These are phyloP conservation scores for Selaginella tamariscina DNA, from an alignment of 75 land plant genomes.

Conservation along the genomic window DNA sequence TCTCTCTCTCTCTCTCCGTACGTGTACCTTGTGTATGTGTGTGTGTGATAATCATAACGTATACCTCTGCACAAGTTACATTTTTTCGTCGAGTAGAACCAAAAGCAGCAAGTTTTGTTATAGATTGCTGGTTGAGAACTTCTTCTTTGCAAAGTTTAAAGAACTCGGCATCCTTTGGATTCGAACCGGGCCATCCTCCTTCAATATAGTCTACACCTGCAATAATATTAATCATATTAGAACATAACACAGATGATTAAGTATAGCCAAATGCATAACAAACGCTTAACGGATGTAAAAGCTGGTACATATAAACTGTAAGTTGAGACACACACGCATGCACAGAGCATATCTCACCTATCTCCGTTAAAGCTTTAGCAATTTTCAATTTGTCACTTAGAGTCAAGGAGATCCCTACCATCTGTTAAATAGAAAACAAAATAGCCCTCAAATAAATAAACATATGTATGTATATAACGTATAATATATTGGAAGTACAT, in stretches of 20 bases:
- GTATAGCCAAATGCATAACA: constrained; percentile 3
- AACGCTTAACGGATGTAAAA: neutral
- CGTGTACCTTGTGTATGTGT: too few relatives aligned
- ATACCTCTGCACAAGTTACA: constrained; percentile 15
- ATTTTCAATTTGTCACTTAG: constrained; percentile 18
- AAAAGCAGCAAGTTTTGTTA: constrained; percentile 17
- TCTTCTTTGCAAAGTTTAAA: constrained; percentile 10
- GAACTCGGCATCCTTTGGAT: constrained; percentile 20
- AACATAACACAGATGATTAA: constrained; percentile 1
- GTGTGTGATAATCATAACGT: neutral
- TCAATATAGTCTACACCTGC: constrained; percentile 21
- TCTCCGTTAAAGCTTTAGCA: constrained; percentile 11
- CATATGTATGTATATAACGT: too few relatives aligned
- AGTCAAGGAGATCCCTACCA: constrained; percentile 20
- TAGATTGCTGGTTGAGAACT: neutral
- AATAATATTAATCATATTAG: neutral
- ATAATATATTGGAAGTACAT: too few relatives aligned
- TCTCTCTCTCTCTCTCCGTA: too few relatives aligned
- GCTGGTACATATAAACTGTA: neutral
- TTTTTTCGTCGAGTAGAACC: constrained; percentile 17
- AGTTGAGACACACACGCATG: neutral
- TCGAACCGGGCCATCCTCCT: constrained; percentile 25
- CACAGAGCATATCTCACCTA: constrained; percentile 13
- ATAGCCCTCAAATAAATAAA: too few relatives aligned
- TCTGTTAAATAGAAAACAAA: constrained; percentile 3